Conservation (phyloP, 345 rosid species). For the Syzygium grande region DNA sequence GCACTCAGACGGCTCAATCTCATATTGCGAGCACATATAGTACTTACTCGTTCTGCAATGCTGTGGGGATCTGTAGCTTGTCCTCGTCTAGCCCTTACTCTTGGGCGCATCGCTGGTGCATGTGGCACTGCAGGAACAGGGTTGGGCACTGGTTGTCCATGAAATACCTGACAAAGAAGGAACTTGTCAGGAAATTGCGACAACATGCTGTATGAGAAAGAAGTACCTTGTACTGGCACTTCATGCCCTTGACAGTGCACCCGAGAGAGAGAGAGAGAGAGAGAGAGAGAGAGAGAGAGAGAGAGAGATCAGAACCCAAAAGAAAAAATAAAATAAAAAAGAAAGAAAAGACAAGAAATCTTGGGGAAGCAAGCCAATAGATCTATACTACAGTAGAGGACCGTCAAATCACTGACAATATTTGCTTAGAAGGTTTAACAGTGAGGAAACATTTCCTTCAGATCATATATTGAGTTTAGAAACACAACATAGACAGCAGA, state of each 20-base stretch:
- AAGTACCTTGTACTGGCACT: background rate
- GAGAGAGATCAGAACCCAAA: background rate
- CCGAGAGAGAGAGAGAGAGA: background rate
- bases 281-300: too few species aligned
- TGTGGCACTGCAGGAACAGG: conserved; percentile 73
- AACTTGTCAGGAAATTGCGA: background rate
- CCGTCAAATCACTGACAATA: background rate
- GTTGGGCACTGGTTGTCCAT: conserved; percentile 77
- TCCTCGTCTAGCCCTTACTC: conserved; percentile 98
- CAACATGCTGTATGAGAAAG: background rate
- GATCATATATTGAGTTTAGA: background rate
- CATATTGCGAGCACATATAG: background rate
- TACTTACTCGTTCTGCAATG: conserved; percentile 90
- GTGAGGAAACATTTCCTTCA: background rate
- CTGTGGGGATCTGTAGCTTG: conserved; percentile 99
- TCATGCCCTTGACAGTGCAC: background rate
- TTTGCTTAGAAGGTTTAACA: background rate
- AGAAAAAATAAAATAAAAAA: background rate
- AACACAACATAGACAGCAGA: background rate
- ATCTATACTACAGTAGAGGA: background rate
- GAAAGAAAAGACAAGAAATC: background rate
- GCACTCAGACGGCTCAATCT: background rate
- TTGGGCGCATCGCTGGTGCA: conserved; percentile 90
- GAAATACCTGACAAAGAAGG: conserved; percentile 54
- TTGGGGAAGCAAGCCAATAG: background rate